These are phyloP conservation scores for Exophiala sp. DNA, from an alignment of 2,329 filamentous ascomycete species.

Conservation along the genomic window DNA sequence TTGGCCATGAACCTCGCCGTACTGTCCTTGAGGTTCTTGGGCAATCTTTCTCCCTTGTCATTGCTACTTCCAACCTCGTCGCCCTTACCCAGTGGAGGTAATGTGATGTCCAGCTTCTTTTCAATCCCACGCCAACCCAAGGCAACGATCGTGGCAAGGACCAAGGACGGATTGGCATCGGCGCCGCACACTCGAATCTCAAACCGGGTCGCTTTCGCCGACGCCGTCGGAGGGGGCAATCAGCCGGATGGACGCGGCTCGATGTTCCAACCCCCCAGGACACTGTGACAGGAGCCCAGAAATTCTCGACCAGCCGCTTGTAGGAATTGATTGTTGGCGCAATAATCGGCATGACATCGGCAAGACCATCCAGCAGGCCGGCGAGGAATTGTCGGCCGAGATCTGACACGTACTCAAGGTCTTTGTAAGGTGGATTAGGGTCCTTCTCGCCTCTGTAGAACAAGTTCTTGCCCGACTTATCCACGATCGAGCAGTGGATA, in stretches of 20 bases:
- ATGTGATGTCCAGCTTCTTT: slow-evolving; percentile 77
- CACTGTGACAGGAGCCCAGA: slow-evolving; percentile 96
- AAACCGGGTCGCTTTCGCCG: slow-evolving; percentile 79
- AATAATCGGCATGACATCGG: slow-evolving; percentile 91
- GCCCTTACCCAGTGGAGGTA: slow-evolving; percentile 77
- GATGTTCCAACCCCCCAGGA: slow-evolving; percentile 96
- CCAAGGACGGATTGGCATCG: slow-evolving; percentile 82
- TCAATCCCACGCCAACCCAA: slow-evolving; percentile 88
- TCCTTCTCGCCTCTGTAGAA: slow-evolving; percentile 70
- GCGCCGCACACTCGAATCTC: slow-evolving; percentile 93
- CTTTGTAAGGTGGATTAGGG: slow-evolving; percentile 62
- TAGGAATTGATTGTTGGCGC: slow-evolving; percentile 97
- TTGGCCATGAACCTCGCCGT: slow-evolving; percentile 68
- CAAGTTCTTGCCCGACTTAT: slow-evolving; percentile 74
- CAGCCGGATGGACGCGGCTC: slow-evolving; percentile 81
- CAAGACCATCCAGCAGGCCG: slow-evolving; percentile 78
- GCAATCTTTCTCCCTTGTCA: slow-evolving; percentile 70
- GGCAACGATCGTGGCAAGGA: slow-evolving; percentile 78
- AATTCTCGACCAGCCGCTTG: slow-evolving; percentile 96
- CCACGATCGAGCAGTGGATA: slow-evolving; percentile 86
- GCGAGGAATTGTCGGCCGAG: slow-evolving; percentile 89
- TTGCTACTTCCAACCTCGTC: slow-evolving; percentile 67
- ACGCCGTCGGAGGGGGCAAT: slow-evolving; percentile 83
- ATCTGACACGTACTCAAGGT: slow-evolving; percentile 76
- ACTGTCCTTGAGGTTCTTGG: slow-evolving; percentile 80